Percentiles rank a stretch among this genome's conserved stretches.
Evolutionary conservation across 768 basidiomycete genomes (phyloP).

Genomic region (Cystofilobasidium ferigula): DNA sequence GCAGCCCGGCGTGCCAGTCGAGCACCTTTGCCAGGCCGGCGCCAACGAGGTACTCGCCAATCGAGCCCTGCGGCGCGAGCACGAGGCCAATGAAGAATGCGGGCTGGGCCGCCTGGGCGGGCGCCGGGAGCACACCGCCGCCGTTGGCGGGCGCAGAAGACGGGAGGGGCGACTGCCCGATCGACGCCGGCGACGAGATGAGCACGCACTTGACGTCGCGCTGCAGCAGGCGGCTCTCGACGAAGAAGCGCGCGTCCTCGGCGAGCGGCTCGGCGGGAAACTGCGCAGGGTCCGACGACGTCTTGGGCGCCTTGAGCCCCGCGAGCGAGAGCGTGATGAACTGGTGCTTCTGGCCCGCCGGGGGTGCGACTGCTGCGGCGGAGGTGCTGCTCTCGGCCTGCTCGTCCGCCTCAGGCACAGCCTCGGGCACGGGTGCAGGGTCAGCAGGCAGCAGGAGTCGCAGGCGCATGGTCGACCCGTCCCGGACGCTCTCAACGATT

Average conservation of each 20-base stretch:
- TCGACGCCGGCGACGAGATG: constrained; percentile 53
- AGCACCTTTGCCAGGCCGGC: constrained; percentile 81
- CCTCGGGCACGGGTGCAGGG: constrained; percentile 36
- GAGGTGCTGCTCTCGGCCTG: not conserved
- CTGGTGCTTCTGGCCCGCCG: constrained; percentile 52
- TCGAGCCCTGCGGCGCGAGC: constrained; percentile 84
- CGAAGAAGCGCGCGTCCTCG: constrained; percentile 92
- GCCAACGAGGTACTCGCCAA: constrained; percentile 75
- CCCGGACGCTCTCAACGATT: constrained; percentile 84
- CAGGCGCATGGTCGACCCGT: constrained; percentile 79
- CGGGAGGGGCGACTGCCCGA: constrained; percentile 13
- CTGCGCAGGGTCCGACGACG: constrained; percentile 33
- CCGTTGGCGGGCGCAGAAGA: not conserved
- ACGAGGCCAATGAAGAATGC: constrained; percentile 84
- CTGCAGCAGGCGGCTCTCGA: constrained; percentile 75
- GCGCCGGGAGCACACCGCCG: constrained; percentile 41
- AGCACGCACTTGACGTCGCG: constrained; percentile 64
- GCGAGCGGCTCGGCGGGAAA: constrained; percentile 61
- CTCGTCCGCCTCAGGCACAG: not conserved
- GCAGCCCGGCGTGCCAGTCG: constrained; percentile 96
- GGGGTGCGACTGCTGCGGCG: no score
- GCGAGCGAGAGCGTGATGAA: constrained; percentile 56
- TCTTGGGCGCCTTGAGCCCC: constrained; percentile 37
- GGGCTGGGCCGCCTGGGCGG: constrained; percentile 52
- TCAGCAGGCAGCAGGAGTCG: constrained; percentile 78